Conservation (phyloP, 495 filamentous ascomycete genomes). For the Neurospora tetrasperma region DNA sequence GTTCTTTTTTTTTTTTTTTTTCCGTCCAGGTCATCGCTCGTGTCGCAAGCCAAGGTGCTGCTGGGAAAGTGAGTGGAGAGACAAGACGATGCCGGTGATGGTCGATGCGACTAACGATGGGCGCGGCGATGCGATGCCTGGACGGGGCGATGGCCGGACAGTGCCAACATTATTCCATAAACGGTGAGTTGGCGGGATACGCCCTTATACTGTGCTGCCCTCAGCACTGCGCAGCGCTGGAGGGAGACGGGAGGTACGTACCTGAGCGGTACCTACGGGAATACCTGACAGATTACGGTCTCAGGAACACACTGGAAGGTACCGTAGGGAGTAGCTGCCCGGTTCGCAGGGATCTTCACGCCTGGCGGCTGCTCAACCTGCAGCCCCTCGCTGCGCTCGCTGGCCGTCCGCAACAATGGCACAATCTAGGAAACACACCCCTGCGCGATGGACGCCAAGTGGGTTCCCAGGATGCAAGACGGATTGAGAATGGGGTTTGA, state of each 20-base stretch:
- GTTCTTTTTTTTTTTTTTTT: neutral
- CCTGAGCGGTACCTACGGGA: neutral
- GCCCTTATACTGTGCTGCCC: neutral
- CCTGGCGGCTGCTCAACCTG: slow-evolving; percentile 8
- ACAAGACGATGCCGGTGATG: neutral
- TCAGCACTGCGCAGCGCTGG: neutral
- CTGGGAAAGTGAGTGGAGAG: neutral
- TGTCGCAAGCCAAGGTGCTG: neutral
- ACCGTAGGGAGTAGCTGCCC: slow-evolving; percentile 4
- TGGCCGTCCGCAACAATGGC: neutral
- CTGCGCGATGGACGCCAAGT: slow-evolving; percentile 1
- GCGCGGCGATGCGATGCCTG: neutral
- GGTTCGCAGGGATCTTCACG: slow-evolving; percentile 15
- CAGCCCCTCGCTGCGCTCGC: neutral
- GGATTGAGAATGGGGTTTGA: slow-evolving; percentile 21
- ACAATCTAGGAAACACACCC: neutral
- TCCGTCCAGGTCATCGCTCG: neutral
- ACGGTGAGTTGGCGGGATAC: neutral
- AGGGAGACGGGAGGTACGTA: neutral
- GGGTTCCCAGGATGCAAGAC: neutral
- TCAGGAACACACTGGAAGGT: neutral
- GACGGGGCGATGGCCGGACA: neutral
- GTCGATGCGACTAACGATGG: neutral
- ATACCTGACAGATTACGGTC: neutral
- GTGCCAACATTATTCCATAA: neutral